Conservation (phyloP, 352 stramenopile genomes). For the Phytophthora citrophthora region DNA sequence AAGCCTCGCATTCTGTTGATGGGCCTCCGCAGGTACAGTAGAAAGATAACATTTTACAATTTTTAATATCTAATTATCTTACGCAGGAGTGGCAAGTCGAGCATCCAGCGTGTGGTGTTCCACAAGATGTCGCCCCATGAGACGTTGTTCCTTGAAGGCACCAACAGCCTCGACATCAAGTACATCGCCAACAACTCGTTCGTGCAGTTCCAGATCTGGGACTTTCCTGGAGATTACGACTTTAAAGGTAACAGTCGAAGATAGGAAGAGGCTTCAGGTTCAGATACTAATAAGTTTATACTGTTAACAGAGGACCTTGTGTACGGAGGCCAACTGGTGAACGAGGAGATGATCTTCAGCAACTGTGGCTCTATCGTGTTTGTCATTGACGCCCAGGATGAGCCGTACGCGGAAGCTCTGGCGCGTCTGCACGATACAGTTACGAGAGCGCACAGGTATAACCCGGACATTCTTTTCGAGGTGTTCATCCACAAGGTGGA, state of each 20-base stretch:
- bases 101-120: conserved; percentile 97
- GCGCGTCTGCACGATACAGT: conserved; percentile 91
- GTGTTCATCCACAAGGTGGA: conserved; percentile 99
- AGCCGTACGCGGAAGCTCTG: conserved; percentile 88
- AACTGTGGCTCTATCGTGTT: conserved; percentile 95
- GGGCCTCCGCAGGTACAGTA: conserved; percentile 88
- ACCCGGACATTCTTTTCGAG: conserved; percentile 97
- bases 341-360: conserved; percentile 93
- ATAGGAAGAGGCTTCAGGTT: not conserved
- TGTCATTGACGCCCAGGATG: conserved; percentile 98
- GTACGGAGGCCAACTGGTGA: conserved; percentile 88
- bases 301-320: conserved; percentile 75
- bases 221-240: conserved; percentile 97
- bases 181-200: conserved; percentile 98
- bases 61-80: not conserved
- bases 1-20: conserved; percentile 97
- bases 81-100: conserved; percentile 85
- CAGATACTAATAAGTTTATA: not conserved
- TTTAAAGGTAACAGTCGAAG: conserved; percentile 63
- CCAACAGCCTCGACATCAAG: conserved; percentile 92
- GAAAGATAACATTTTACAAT: too few species aligned
- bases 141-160: conserved; percentile 95
- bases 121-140: conserved; percentile 99
- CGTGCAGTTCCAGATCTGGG: conserved; percentile 99
- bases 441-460: conserved; percentile 88